A percentile compares a stretch with the other conserved stretches of the same genome.
Conservation (phyloP, 169 alveolate species). For the Prorocentrum cordatum region DNA sequence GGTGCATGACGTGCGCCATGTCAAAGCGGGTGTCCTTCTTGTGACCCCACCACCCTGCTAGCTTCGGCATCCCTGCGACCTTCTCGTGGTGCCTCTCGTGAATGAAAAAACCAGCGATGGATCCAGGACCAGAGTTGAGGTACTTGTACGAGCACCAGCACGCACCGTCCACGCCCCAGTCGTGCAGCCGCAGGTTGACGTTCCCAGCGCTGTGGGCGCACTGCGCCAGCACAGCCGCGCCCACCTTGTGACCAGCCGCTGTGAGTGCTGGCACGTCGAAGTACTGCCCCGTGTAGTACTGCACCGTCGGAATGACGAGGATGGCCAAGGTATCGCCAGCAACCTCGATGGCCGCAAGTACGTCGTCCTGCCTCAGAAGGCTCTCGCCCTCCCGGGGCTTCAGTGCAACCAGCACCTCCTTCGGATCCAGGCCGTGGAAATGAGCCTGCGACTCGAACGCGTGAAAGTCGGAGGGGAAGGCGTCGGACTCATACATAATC, state of each 20-base stretch:
- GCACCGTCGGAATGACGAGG: too few relatives aligned
- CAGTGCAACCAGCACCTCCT: too few relatives aligned
- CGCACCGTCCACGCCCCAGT: constrained; percentile 58
- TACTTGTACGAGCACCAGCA: constrained; percentile 43
- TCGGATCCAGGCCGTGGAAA: too few relatives aligned
- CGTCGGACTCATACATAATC: too few relatives aligned
- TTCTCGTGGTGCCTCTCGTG: constrained; percentile 28
- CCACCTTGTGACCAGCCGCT: constrained; percentile 27
- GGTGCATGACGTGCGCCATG: not conserved
- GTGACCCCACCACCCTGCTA: constrained; percentile 15
- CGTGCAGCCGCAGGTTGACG: constrained; percentile 10
- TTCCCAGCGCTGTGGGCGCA: constrained; percentile 54
- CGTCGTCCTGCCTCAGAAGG: too few relatives aligned
- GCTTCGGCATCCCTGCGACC: constrained; percentile 8
- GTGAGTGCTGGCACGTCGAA: constrained; percentile 28
- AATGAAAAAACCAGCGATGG: constrained; percentile 50
- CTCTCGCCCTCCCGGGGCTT: too few relatives aligned
- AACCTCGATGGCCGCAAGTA: too few relatives aligned
- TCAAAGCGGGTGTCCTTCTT: constrained; percentile 39
- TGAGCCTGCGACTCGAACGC: too few relatives aligned
- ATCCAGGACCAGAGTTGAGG: constrained; percentile 49
- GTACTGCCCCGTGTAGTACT: constrained; percentile 50
- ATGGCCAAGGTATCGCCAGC: too few relatives aligned
- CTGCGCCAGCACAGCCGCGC: constrained; percentile 17
- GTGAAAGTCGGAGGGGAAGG: too few relatives aligned